Percentiles rank a stretch among this genome's conserved stretches.
Evolutionary conservation across 768 basidiomycete genomes (phyloP).

Genomic region (Boletus pseudopeckii): DNA sequence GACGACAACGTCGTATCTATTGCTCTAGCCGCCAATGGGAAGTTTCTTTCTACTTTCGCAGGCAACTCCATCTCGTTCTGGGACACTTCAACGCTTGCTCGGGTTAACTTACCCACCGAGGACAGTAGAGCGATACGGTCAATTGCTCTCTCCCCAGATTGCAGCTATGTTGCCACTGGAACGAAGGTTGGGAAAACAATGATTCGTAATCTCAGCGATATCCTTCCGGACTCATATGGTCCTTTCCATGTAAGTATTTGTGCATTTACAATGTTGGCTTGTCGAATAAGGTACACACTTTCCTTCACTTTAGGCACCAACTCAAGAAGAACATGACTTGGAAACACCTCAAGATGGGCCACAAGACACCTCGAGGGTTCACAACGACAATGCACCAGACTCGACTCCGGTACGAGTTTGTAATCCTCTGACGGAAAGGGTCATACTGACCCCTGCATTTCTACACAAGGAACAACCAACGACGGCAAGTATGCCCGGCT

Average conservation of each 20-base stretch:
- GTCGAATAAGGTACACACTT: not conserved
- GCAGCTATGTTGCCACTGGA: not conserved
- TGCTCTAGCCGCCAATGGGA: not conserved
- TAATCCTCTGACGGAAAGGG: not conserved
- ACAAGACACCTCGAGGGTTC: not conserved
- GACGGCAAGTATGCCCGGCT: not conserved
- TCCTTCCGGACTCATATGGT: conserved; percentile 2
- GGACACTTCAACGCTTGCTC: not conserved
- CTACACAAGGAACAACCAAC: not conserved
- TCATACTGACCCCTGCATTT: not conserved
- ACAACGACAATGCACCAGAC: no score
- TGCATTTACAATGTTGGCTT: not conserved
- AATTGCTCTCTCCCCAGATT: not conserved
- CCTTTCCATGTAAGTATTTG: not conserved
- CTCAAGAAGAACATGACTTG: no score
- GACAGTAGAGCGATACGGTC: not conserved
- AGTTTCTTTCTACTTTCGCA: not conserved
- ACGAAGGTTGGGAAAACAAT: not conserved
- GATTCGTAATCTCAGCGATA: not conserved
- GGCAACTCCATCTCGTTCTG: not conserved
- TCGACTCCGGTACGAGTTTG: not conserved
- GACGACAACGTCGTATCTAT: not conserved
- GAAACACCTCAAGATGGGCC: not conserved
- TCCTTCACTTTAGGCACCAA: not conserved
- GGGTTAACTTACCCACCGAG: not conserved